phyloP scores from a whole-genome alignment of 805 yeast genomes.

The Candida patagonica region DNA sequence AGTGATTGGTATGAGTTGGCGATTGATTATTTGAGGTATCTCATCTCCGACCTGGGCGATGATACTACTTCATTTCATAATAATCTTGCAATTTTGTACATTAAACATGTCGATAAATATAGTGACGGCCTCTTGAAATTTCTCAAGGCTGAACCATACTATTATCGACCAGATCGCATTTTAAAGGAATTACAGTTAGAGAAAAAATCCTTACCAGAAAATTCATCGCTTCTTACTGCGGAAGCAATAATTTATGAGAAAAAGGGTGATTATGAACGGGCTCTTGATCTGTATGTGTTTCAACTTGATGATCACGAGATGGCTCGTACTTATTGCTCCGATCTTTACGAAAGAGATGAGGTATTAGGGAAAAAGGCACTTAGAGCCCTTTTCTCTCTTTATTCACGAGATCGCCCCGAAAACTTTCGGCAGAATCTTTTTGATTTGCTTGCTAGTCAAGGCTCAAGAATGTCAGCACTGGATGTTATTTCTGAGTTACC shows the following conservation, averaged over 20 bases:
- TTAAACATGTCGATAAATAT: constrained; percentile 24
- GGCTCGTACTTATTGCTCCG: constrained; percentile 56
- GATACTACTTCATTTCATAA: constrained; percentile 32
- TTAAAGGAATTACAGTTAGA: constrained; percentile 21
- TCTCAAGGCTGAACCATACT: constrained; percentile 24
- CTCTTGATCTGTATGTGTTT: constrained; percentile 51
- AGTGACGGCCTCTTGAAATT: constrained; percentile 29
- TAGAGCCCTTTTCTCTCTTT: constrained; percentile 40
- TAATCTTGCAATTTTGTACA: constrained; percentile 37
- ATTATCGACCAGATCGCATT: constrained; percentile 34
- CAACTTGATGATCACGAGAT: constrained; percentile 45
- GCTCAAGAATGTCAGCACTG: constrained; percentile 38
- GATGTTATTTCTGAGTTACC: constrained; percentile 47
- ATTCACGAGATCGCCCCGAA: constrained; percentile 17
- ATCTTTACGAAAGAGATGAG: constrained; percentile 33
- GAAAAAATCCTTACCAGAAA: background rate
- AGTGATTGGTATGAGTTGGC: constrained; percentile 25
- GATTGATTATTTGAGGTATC: constrained; percentile 43
- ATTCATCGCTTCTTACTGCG: constrained; percentile 29
- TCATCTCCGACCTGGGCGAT: constrained; percentile 35
- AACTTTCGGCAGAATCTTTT: constrained; percentile 32
- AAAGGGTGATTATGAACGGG: constrained; percentile 51
- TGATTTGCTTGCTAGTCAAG: constrained; percentile 35
- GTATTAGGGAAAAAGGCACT: constrained; percentile 36
- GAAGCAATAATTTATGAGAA: constrained; percentile 50